Evolutionary conservation across 139 green algal species (phyloP), one percentile per base, ranked within the genome.

Genomic region (Tetratostichococcus sp.): DNA sequence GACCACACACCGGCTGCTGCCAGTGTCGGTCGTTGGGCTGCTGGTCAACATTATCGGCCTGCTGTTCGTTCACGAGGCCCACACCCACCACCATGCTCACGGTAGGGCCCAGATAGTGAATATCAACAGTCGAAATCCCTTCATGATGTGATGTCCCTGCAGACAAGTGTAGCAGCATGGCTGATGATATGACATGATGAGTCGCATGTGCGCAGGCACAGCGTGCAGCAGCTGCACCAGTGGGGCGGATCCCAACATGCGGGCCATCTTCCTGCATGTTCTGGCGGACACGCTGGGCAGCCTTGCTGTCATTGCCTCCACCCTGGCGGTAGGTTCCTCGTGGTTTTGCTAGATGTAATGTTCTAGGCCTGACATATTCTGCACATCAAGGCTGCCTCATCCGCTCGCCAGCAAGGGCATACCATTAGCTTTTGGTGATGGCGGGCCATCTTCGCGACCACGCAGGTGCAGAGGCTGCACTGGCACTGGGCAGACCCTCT

Each of bases 191-290:
- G n/a, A n/a, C n/a, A n/a, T n/a, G n/a, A n/a, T n/a, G n/a, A n/a
- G n/a, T n/a, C n/a, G n/a, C 19, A 57, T 2, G 82, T 31, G 17
- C 39, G 72, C 59, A 50, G 5, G 35, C 57, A 72, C 57, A 5
- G 32, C 30, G 21, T 62, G 31, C 31, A 70, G 23, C 65, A 35
- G 65, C 26, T 57, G 67, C 32, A 58, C 22, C 33, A 57, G 32
- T 25, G 67, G 35, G 4, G 26, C 42, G 22, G 65, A 84, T 69
- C 79, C 83, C 67, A 84, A 84, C 72, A 84, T 84, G 79, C 79
- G 74, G 58, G 80, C 79, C 35, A 84, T 85, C 30, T 85, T 85
- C 43, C 66, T 85, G 68, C 80, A 85, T 71, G 72, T 85, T 25
- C 33, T 85, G 68, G 80, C 80, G 16, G 80, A 85, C 70, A 85